Conservation (phyloP, 2,329 filamentous ascomycete genomes). For the Fusarium hostae region DNA sequence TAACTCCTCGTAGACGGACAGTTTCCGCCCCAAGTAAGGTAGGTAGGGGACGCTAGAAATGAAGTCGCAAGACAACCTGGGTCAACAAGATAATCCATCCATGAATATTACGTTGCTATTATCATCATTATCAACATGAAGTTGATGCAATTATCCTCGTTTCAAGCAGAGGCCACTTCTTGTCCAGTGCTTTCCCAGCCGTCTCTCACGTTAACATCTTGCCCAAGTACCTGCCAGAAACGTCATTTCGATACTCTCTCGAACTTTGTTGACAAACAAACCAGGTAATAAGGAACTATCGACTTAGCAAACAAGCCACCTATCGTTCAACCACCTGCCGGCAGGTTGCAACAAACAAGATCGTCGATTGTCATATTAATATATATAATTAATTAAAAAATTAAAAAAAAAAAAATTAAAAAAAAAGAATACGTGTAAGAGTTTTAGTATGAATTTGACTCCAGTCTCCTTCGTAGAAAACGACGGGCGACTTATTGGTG, state of each 20-base stretch:
- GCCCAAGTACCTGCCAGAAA: slow-evolving; percentile 6
- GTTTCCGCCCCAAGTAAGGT: slow-evolving; percentile 1
- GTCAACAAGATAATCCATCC: not conserved
- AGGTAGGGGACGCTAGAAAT: not conserved
- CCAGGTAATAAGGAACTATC: slow-evolving; percentile 1
- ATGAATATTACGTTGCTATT: not conserved
- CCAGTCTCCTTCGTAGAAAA: not conserved
- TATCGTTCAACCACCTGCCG: slow-evolving; percentile 3
- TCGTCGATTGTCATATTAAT: slow-evolving; percentile 13
- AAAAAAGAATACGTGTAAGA: not conserved
- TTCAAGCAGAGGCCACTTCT: not conserved
- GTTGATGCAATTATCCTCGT: not conserved
- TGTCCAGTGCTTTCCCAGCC: slow-evolving; percentile 17
- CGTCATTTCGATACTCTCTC: slow-evolving; percentile 7
- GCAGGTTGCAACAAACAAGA: slow-evolving; percentile 10
- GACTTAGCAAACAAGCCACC: not conserved
- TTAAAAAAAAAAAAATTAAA: too few species aligned
- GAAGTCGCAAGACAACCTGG: not conserved
- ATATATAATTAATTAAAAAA: too few species aligned
- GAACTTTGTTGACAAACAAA: slow-evolving; percentile 4
- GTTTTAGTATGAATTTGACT: slow-evolving; percentile 6
- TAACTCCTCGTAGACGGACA: not conserved
- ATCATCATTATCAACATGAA: not conserved
- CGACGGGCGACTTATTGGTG: slow-evolving; percentile 7
- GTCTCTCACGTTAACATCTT: not conserved